phyloP scores from a whole-genome alignment of 1,284 basidiomycete species.

The Meira nashicola region DNA sequence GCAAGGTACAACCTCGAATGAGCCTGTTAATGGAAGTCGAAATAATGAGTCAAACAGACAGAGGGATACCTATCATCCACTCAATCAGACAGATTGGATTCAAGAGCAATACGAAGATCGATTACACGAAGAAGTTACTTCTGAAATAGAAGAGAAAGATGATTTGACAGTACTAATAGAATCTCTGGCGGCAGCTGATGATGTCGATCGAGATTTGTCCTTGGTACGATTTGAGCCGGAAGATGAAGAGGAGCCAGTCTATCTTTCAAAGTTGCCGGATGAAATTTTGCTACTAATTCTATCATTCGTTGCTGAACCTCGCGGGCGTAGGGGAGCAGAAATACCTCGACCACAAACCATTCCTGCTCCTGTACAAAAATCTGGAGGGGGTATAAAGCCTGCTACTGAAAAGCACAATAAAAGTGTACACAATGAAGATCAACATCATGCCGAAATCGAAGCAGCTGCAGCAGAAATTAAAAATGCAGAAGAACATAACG shows the following conservation, averaged over 20 bases:
- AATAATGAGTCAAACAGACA: too few species aligned
- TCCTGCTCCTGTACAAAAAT: not conserved
- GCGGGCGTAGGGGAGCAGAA: conserved; percentile 34
- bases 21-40: too few species aligned
- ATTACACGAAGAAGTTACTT: too few species aligned
- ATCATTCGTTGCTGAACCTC: conserved; percentile 25
- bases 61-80: too few species aligned
- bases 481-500: not conserved
- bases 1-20: too few species aligned
- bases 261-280: conserved; percentile 34
- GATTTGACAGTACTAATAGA: conserved; percentile 27
- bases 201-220: conserved; percentile 28
- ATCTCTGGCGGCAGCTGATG: conserved; percentile 19
- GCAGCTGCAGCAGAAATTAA: not conserved
- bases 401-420: too few species aligned
- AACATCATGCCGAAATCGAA: not conserved
- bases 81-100: too few species aligned
- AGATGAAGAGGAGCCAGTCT: conserved; percentile 30
- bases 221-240: conserved; percentile 23
- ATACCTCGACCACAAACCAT: conserved; percentile 17
- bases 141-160: conserved; percentile 7
- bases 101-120: too few species aligned
- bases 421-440: not conserved
- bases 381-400: not conserved
- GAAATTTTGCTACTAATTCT: conserved; percentile 41